Evolutionary conservation across 176 grass and related monocot genomes (phyloP), one percentile per base, ranked within the genome.

Genomic region (maize (Zea mays)): DNA sequence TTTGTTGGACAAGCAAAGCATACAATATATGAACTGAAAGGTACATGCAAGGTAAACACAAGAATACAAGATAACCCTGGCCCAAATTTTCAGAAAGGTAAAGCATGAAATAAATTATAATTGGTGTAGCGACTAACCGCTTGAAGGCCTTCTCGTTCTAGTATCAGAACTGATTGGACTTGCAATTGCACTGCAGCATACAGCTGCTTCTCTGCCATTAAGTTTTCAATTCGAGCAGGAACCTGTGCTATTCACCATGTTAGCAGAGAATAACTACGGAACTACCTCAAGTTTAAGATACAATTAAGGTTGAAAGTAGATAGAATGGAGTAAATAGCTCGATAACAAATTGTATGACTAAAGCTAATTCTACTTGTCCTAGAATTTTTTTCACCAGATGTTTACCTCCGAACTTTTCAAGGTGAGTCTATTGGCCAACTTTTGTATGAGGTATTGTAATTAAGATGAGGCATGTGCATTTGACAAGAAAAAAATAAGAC

Each of bases 141-240:
- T 95, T 99, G 96, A 82, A 99, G 96, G 71, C 96, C 96, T 89
- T 99, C 96, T 81, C 96, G 88, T 69, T 99, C 92, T 57, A 99
- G 87, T 75, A 95, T 77, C 79, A 94, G 51, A 78, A 87, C 92
- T 88, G 92, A 99, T 43, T 95, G 96, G 33, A 95, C 96, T 82
- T 95, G 92, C 77, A 99, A 85, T 80, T 99, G 96, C 45, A 95
- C 96, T 43, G 96, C 92, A 75, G 96, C 96, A 34, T 99, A 99
- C 49, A 95, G 83, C 79, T 99, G 96, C 83, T 99, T 99, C 27
- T 95, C 81, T 62, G 83, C 75, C 20, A 99, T 90, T 59, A 99
- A 81, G 68, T 87, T 95, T 77, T 92, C 90, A 65, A 99, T 99
- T 67, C 96, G 96, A 83, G 75, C 86, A 85, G 96, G 96, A 71